phyloP scores from a whole-genome alignment of 139 green algal species.

The Ettlia oleoabundans region DNA sequence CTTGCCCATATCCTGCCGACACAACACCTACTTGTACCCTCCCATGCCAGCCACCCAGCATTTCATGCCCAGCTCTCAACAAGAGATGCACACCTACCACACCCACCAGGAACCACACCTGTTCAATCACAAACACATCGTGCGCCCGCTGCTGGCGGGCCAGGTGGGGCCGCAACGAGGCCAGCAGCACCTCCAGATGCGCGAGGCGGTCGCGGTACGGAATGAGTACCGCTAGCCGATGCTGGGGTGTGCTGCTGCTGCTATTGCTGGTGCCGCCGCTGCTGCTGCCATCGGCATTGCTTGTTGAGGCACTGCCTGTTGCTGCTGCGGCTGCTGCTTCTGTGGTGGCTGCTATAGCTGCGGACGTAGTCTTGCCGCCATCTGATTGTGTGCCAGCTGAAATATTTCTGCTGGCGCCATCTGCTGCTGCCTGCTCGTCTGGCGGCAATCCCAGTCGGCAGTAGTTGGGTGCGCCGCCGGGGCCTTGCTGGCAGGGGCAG shows the following conservation, averaged over 20 bases:
- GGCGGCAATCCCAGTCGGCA: slow-evolving; percentile 19
- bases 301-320: too few species aligned
- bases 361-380: too few species aligned
- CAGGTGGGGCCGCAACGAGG: slow-evolving; percentile 31
- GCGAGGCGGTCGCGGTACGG: slow-evolving; percentile 41
- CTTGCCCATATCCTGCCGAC: too few species aligned
- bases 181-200: slow-evolving; percentile 36
- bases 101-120: slow-evolving; percentile 9
- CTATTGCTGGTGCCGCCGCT: not conserved
- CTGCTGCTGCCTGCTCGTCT: not conserved
- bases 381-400: too few species aligned
- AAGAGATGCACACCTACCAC: too few species aligned
- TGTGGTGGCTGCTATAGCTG: too few species aligned
- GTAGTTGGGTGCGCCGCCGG: not conserved
- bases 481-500: not conserved
- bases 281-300: slow-evolving; percentile 1
- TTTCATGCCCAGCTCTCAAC: too few species aligned
- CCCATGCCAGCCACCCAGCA: too few species aligned
- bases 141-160: slow-evolving; percentile 20
- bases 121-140: slow-evolving; percentile 52
- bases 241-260: not conserved
- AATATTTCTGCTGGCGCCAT: not conserved
- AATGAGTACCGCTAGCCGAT: slow-evolving; percentile 50
- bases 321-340: too few species aligned
- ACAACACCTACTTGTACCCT: too few species aligned